These are phyloP conservation scores for Suillus weaverae DNA, from an alignment of 768 basidiomycete species.

Conservation along the genomic window DNA sequence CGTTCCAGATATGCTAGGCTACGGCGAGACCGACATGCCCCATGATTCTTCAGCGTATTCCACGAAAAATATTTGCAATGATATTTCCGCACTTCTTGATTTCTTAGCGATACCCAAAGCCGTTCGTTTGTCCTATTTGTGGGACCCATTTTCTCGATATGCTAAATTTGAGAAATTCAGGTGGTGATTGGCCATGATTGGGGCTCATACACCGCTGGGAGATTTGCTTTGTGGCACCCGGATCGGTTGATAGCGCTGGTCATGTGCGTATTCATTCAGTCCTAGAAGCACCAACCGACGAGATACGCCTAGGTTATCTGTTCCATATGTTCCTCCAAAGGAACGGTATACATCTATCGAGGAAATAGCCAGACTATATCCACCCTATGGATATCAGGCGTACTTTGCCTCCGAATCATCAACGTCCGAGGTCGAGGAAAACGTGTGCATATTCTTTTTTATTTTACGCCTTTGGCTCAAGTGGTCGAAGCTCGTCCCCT, in stretches of 20 bases:
- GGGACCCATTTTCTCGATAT: not conserved
- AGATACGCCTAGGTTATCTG: conserved; percentile 51
- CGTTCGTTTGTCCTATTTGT: conserved; percentile 38
- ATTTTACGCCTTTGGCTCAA: not conserved
- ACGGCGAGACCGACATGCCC: conserved; percentile 65
- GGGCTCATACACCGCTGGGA: conserved; percentile 63
- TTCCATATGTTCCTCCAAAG: conserved; percentile 66
- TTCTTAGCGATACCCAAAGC: conserved; percentile 50
- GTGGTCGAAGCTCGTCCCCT: conserved; percentile 22
- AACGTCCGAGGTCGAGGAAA: conserved; percentile 53
- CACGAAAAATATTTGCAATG: conserved; percentile 56
- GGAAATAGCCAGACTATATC: conserved; percentile 49
- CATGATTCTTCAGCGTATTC: conserved; percentile 54
- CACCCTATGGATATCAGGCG: conserved; percentile 66
- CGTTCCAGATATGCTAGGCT: conserved; percentile 53
- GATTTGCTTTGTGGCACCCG: conserved; percentile 77
- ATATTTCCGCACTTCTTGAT: conserved; percentile 68
- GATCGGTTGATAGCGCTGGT: conserved; percentile 57
- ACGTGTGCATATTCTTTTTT: conserved; percentile 39
- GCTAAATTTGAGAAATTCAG: conserved; percentile 25
- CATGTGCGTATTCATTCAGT: conserved; percentile 44
- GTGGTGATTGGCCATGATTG: conserved; percentile 81
- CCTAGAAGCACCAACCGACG: not conserved
- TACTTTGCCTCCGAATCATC: conserved; percentile 59
- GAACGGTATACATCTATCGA: conserved; percentile 48